Evolutionary conservation across 2,329 filamentous ascomycete genomes (phyloP).

Genomic region (Cladophialophora exuberans): DNA sequence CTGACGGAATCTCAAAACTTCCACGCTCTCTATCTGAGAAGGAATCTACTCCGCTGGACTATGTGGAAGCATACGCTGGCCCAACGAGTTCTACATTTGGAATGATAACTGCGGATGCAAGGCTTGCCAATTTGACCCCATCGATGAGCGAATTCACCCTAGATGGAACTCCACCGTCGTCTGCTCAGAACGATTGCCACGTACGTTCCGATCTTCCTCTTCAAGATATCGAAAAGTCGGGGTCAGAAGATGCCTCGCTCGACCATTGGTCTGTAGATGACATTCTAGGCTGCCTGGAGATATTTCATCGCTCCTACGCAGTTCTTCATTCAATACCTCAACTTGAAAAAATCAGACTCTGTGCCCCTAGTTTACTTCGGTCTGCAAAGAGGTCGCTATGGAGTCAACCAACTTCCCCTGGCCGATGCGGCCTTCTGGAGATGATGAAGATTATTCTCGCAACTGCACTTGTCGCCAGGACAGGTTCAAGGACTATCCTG

Average conservation of each 20-base stretch:
- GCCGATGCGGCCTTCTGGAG: slow-evolving; percentile 13
- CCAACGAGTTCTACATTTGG: slow-evolving; percentile 7
- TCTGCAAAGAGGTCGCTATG: slow-evolving; percentile 13
- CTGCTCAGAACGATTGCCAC: too few relatives aligned
- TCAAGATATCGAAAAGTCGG: too few relatives aligned
- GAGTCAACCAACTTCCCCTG: slow-evolving; percentile 2
- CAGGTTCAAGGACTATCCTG: slow-evolving; percentile 3
- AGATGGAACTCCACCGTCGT: too few relatives aligned
- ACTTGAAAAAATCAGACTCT: slow-evolving; percentile 5
- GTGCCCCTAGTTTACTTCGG: slow-evolving; percentile 7
- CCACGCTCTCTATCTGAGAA: neutral
- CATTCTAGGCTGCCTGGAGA: slow-evolving; percentile 6
- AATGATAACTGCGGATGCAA: slow-evolving; percentile 9
- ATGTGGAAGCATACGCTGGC: slow-evolving; percentile 2
- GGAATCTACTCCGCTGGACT: neutral
- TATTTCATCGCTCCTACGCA: slow-evolving; percentile 9
- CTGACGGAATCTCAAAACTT: neutral
- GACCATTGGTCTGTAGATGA: slow-evolving; percentile 4
- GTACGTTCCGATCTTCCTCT: too few relatives aligned
- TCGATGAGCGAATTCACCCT: slow-evolving; percentile 8
- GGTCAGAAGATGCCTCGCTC: neutral
- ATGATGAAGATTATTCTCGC: slow-evolving; percentile 15
- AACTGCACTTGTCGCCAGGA: slow-evolving; percentile 1
- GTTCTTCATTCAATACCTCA: slow-evolving; percentile 16
- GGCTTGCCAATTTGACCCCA: slow-evolving; percentile 12